Base-by-base conservation (phyloP, 805 yeast genomes). In the Cyberlindnera subsufficiens region DNA sequence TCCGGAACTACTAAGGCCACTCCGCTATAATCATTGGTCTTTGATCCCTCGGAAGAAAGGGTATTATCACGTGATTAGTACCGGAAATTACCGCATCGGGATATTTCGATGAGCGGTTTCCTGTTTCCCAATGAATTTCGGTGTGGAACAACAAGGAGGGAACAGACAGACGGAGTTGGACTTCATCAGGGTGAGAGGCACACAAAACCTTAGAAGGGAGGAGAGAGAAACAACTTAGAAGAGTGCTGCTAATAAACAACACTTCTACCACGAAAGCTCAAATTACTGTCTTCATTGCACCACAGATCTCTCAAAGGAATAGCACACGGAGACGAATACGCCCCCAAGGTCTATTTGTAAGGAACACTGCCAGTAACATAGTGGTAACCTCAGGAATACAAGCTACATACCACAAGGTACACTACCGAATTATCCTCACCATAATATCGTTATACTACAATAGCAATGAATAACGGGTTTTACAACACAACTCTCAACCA, bases 391-490 rank as follows among this genome's bases (percentile, higher is more conserved):
- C 11, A 22, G 27, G 27, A 22, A 22, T 22, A 22, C 13, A 22
- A 22, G 27, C 27, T 22, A 9, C 27, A 22, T 6, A 22, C 27
- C 27, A 22, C 11, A 3, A 22, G 27, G 22, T 20, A 20, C 22
- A 20, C 22, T 20, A 20, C 22, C 7, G 10, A 22, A 11, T 9
- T 22, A 9, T 9, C 27, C 27, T 9, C 10, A 9, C 11, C 11
- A 4, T 11, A 10, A 22, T 5, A 22, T 11, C 11, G 10, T 11
- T 6, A 4, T 22, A 22, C 27, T 20, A 18, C 20, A 16, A 34
- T 22, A 29, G 22, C 35, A 5, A 55, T 53, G 58, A 55, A 39
- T 32, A 53, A 51, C 47, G 40, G 46, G 31, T 51, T 41, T 40
- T 52, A 34, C 43, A 41, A 38, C 44, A 42, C 37, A 33, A 20